Percentiles rank a stretch among this genome's conserved stretches.
phyloP scores from a whole-genome alignment of 2,329 filamentous ascomycete genomes.

The Trichoderma citrinoviride region DNA sequence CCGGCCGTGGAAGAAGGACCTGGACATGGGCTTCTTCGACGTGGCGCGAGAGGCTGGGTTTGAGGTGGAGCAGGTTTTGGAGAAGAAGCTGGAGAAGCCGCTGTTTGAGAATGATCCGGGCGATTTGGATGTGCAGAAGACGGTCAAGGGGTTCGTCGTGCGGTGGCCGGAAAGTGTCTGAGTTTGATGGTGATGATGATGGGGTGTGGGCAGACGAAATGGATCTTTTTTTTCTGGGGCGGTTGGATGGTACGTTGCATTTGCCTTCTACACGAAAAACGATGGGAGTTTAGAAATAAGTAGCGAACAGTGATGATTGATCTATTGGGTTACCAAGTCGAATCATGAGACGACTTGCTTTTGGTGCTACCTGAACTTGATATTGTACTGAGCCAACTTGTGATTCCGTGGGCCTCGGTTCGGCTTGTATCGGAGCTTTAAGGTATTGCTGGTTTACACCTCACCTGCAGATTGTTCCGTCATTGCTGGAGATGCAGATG shows the following conservation, averaged over 20 bases:
- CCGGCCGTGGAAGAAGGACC: conserved; percentile 81
- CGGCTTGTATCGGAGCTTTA: background rate
- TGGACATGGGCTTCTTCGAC: conserved; percentile 85
- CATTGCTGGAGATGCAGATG: background rate
- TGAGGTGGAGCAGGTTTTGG: conserved; percentile 72
- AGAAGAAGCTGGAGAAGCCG: conserved; percentile 78
- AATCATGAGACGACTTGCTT: too few relatives aligned
- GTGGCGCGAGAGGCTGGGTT: conserved; percentile 69
- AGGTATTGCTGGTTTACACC: background rate
- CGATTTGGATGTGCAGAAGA: conserved; percentile 75
- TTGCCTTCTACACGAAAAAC: background rate
- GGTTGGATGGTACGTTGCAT: background rate
- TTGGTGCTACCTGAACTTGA: too few relatives aligned
- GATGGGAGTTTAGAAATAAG: background rate
- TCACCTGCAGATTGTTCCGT: background rate
- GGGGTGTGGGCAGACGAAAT: background rate
- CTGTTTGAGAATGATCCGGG: conserved; percentile 89
- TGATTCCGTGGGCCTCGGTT: background rate
- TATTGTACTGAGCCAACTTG: background rate
- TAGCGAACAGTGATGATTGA: too few relatives aligned
- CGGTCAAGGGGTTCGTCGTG: conserved; percentile 75
- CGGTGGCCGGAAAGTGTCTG: conserved; percentile 55
- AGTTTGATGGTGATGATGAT: background rate
- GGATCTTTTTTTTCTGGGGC: background rate
- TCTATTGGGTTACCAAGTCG: too few relatives aligned